Percentiles rank a stretch among this genome's conserved stretches.
phyloP scores from a whole-genome alignment of 116 monocot genomes.

The Cymodocea nodosa region DNA sequence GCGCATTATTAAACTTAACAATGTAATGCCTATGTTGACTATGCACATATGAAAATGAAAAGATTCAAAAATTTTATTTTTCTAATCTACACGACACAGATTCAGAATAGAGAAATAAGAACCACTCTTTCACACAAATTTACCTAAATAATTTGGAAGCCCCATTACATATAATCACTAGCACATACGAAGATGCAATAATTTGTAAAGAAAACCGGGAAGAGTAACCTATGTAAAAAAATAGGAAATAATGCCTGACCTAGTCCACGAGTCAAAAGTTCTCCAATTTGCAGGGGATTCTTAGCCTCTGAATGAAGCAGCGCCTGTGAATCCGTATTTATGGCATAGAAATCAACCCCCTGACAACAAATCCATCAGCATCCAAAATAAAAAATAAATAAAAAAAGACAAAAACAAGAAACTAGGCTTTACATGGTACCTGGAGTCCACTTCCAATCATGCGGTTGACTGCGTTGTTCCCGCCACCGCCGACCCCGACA shows the following conservation, averaged over 20 bases:
- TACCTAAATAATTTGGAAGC: too few species aligned
- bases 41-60: too few species aligned
- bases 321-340: conserved; percentile 93
- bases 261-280: conserved; percentile 91
- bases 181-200: background rate
- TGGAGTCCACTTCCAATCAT: conserved; percentile 91
- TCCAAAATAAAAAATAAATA: background rate
- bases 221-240: background rate
- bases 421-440: conserved; percentile 12
- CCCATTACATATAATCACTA: too few species aligned
- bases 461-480: conserved; percentile 95
- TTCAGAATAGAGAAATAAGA: too few species aligned
- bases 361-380: conserved; percentile 15
- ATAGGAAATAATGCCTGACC: conserved; percentile 37
- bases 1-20: too few species aligned
- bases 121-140: too few species aligned
- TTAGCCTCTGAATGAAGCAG: conserved; percentile 74
- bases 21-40: too few species aligned
- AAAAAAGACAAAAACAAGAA: background rate
- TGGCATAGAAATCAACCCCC: conserved; percentile 93
- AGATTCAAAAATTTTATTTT: too few species aligned
- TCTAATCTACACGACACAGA: too few species aligned
- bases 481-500: conserved; percentile 93
- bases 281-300: conserved; percentile 87
- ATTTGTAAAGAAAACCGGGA: background rate